Base-by-base conservation (phyloP, 352 stramenopile genomes). In the Globisporangium uncinulatum region DNA sequence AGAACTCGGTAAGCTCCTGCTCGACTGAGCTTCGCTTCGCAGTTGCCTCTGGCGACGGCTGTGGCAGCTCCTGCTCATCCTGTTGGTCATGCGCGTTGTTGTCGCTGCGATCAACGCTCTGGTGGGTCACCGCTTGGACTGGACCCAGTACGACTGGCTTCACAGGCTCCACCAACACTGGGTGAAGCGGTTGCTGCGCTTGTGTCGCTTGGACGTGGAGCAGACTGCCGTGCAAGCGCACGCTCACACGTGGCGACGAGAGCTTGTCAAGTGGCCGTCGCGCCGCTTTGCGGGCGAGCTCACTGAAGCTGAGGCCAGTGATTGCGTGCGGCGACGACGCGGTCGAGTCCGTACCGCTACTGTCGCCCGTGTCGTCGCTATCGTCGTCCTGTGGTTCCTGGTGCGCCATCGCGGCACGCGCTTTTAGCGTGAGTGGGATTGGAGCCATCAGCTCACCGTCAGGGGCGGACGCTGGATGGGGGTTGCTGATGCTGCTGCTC, bases 1-100 rank as follows among this genome's bases (percentile, higher is more conserved):
- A 63, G 53, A 91, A 88, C 54, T 89, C 78, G 19, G 70, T 59
- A 15, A 91, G 70, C 56, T 91, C 81, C 54, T 91, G 69, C 31
- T 66, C 73, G 13, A 89, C 48, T 5, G 79, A 81, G 20, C 67
- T 59, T 1, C 68, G 59, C 53, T 79, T 82, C 13, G 53, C 34
- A 34, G 31, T 20, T 17, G 21, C 19, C 10, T 49, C 42, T 4
- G 36, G 20, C 8, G 21, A 47, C 21, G 24, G 20, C 5, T 24
- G 20, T 5, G 21, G 39, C 21, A 36, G 20, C 5, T 24, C 24
- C 24, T 29, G 24, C 24, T 29, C 24, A 4, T 29, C 24, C 24
- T 29, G 11, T 13, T n/a, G 24, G 0, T 45, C 36, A 11, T 37
- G 29, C 4, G 21, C 15, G 9, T 51, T 54, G 45, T 42, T 54